Evolutionary conservation across 176 grass and related monocot genomes (phyloP).

Genomic region (Oryza meyeriana): DNA sequence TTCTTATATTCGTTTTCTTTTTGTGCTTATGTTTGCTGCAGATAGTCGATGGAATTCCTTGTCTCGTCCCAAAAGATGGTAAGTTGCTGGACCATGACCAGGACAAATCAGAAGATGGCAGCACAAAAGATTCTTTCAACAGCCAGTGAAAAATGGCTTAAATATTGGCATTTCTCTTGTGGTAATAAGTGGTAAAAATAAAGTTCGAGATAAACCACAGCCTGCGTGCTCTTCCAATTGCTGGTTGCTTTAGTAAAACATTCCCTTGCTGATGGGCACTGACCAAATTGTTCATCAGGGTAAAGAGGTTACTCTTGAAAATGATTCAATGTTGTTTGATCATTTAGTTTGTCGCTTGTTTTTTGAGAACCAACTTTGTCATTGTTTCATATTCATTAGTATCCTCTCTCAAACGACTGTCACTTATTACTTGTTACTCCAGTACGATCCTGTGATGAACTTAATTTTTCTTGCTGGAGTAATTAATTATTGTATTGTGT

Average conservation of each 20-base stretch:
- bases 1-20: not conserved
- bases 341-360: not conserved
- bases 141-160: not conserved
- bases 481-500: not conserved
- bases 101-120: constrained; percentile 38
- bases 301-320: not conserved
- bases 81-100: constrained; percentile 51
- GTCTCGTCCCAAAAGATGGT: constrained; percentile 68
- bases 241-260: not conserved
- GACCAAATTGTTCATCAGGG: not conserved
- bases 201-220: not conserved
- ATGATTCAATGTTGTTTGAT: not conserved
- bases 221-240: not conserved
- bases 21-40: constrained; percentile 10
- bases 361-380: not conserved
- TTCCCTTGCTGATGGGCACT: not conserved
- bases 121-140: constrained; percentile 1
- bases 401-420: not conserved
- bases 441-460: not conserved
- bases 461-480: not conserved
- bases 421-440: too few species aligned
- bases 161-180: not conserved
- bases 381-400: not conserved
- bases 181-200: not conserved
- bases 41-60: constrained; percentile 78